Base-by-base conservation (phyloP, 257 asterid genomes). In the Salvia miltiorrhiza region DNA sequence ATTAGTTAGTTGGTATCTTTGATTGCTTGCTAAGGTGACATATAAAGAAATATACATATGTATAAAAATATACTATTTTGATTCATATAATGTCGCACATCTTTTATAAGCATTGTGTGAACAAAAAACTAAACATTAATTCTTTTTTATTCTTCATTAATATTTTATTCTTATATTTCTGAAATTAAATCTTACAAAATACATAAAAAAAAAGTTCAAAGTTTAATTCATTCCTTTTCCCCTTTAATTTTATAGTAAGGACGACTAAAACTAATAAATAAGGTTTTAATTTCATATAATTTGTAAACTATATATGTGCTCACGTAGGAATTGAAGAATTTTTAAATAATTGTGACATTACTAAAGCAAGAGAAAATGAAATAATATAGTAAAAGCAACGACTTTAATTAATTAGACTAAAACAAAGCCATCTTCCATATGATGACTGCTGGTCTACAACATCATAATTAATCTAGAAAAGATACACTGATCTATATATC, bases 401-500 rank as follows among this genome's bases (percentile, higher is more conserved):
- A 76, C 86, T 86, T 83, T 77, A 74, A 79, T 84, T 81, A 77
- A 78, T 77, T 67, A 44, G 37, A 84, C 74, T 71, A 84, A 75
- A 66, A 80, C 78, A 85, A 76, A 78, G 58, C 66, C 83, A 82
- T 83, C 86, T 63, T 73, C 78, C 80, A 65, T 71, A 84, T 90
- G 76, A 85, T 80, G 78, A 84, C 76, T 57, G 80, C 77, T 48
- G 78, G 73, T 79, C 85, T 76, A 78, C 82, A 80, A 73, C 90
- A 85, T 32, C 81, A 84, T 64, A 82, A 82, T 90, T 64, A 82
- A 82, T 90, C 88, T 79, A 71, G 65, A 74, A 63, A 82, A 82
- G 85, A 80, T 83, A 68, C 88, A 68, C 83, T 71, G 63, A 79
- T 78, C 56, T 57, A 58, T 35, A 60, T 70, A 60, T 32, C 8